Evolutionary conservation across 169 alveolate species (phyloP).

Genomic region (Cryptosporidium meleagridis): DNA sequence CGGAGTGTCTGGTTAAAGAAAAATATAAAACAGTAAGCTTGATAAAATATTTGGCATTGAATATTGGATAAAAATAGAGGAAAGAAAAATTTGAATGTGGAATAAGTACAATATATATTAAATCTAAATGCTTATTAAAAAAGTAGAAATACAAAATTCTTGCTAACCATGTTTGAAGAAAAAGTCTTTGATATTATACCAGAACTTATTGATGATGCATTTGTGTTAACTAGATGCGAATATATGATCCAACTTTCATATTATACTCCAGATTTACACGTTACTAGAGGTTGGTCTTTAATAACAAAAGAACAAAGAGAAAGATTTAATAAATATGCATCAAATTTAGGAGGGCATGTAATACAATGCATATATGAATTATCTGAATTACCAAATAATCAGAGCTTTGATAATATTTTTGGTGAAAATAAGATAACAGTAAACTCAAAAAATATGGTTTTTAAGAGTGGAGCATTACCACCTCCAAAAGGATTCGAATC

Average conservation of each 20-base stretch:
- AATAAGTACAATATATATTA: too few relatives aligned
- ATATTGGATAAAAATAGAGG: too few relatives aligned
- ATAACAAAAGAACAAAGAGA: conserved; percentile 78
- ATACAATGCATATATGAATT: conserved; percentile 62
- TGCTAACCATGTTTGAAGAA: conserved; percentile 51
- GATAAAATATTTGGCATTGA: not conserved
- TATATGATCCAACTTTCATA: conserved; percentile 85
- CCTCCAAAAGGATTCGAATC: conserved; percentile 73
- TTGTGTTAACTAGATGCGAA: conserved; percentile 82
- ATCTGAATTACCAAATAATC: conserved; percentile 59
- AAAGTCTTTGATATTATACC: conserved; percentile 73
- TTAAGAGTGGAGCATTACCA: conserved; percentile 67
- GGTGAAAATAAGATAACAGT: conserved; percentile 28
- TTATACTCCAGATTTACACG: conserved; percentile 85
- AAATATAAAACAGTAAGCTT: too few relatives aligned
- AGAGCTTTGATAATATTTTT: conserved; percentile 36
- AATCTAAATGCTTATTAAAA: not conserved
- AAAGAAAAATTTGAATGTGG: not conserved
- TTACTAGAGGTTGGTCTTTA: conserved; percentile 82
- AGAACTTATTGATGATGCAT: conserved; percentile 79
- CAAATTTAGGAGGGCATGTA: conserved; percentile 65
- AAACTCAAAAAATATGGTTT: conserved; percentile 47
- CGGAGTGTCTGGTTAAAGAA: too few relatives aligned
- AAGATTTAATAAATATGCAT: conserved; percentile 78
- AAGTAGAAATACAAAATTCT: too few relatives aligned